phyloP scores from a whole-genome alignment of 768 basidiomycete genomes.

The Russula dissimulans region DNA sequence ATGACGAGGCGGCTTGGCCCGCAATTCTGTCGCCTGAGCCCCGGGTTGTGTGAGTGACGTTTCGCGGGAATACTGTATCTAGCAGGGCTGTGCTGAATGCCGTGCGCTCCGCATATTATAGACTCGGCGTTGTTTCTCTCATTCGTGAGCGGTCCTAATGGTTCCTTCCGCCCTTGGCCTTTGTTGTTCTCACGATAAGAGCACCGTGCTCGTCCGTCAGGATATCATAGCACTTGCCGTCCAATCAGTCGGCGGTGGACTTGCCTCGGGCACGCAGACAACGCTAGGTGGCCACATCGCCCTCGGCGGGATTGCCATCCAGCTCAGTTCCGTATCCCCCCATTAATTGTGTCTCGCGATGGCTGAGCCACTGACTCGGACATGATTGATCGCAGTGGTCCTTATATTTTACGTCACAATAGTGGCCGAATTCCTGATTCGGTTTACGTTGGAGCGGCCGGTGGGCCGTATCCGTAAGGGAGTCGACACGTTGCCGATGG shows the following conservation, averaged over 20 bases:
- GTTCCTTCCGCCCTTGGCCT: neutral
- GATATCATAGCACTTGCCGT: conserved; percentile 21
- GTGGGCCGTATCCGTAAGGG: neutral
- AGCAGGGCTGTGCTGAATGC: too few relatives aligned
- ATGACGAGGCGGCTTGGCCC: conserved; percentile 18
- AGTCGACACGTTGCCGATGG: neutral
- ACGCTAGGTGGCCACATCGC: conserved; percentile 11
- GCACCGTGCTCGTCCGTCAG: neutral
- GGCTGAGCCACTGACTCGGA: too few relatives aligned
- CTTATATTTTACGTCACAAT: neutral
- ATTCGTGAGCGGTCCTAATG: neutral
- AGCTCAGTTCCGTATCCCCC: conserved; percentile 1
- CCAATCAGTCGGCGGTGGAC: conserved; percentile 25
- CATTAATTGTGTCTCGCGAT: neutral
- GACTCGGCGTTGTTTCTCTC: conserved; percentile 2
- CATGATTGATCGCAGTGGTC: neutral
- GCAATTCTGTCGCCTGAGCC: conserved; percentile 20
- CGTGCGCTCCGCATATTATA: neutral
- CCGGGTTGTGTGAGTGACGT: conserved; percentile 1
- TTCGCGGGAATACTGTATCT: neutral
- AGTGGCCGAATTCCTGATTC: conserved; percentile 1
- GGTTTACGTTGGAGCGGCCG: neutral
- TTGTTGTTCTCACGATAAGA: neutral
- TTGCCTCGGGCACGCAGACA: conserved; percentile 18
- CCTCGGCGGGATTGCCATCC: conserved; percentile 17